phyloP scores from a whole-genome alignment of 2,329 filamentous ascomycete genomes.

The Fusarium sp. region DNA sequence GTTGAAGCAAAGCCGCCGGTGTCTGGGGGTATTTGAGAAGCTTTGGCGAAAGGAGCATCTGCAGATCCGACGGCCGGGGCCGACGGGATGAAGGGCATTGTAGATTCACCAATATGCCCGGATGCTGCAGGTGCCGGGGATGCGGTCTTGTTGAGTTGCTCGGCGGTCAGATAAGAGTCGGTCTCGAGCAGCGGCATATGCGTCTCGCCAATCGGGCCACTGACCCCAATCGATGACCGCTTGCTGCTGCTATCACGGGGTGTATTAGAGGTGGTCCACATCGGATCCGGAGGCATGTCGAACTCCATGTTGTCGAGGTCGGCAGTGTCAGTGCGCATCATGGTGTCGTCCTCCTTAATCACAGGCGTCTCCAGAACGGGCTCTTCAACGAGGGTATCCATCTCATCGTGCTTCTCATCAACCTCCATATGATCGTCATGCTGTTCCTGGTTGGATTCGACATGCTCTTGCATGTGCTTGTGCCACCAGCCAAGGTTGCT shows the following conservation, averaged over 20 bases:
- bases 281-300: constrained; percentile 55
- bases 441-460: constrained; percentile 69
- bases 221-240: constrained; percentile 47
- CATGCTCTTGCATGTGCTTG: constrained; percentile 83
- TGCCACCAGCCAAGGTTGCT: constrained; percentile 79
- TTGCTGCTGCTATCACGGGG: constrained; percentile 41
- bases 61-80: constrained; percentile 37
- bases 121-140: constrained; percentile 38
- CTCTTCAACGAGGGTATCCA: constrained; percentile 41
- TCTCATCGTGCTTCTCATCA: constrained; percentile 49
- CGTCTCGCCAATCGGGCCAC: constrained; percentile 47
- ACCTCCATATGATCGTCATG: constrained; percentile 47
- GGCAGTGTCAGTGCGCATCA: constrained; percentile 57
- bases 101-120: constrained; percentile 45
- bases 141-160: constrained; percentile 40
- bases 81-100: constrained; percentile 46
- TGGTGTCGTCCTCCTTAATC: constrained; percentile 41
- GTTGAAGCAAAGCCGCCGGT: constrained; percentile 55
- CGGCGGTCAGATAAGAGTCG: constrained; percentile 40
- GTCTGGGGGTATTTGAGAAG: constrained; percentile 57
- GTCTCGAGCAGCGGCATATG: constrained; percentile 46
- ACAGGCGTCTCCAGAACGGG: constrained; percentile 32
- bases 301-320: constrained; percentile 60
- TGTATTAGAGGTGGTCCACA: constrained; percentile 59
- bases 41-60: constrained; percentile 44